Evolutionary conservation across 2,329 filamentous ascomycete genomes (phyloP).

Genomic region (Fusarium sterilihyphosum): DNA sequence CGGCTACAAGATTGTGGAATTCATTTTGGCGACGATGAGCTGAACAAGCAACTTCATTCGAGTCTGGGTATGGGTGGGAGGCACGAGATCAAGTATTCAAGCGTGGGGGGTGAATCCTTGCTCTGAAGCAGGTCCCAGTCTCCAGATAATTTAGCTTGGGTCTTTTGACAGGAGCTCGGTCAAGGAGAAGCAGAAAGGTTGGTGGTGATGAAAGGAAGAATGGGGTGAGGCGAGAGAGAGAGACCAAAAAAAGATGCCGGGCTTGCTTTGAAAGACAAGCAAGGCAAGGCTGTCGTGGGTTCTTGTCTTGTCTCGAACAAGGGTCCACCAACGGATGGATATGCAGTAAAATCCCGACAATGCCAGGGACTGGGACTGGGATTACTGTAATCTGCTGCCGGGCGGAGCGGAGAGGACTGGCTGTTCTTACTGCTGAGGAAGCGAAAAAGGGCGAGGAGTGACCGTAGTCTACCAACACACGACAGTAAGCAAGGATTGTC

Average conservation of each 20-base stretch:
- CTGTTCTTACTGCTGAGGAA: not conserved
- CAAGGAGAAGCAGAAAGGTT: conserved; percentile 38
- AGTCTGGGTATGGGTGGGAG: conserved; percentile 10
- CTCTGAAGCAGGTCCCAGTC: conserved; percentile 12
- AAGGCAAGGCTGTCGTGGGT: conserved; percentile 16
- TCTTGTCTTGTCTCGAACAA: conserved; percentile 15
- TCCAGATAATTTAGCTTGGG: conserved; percentile 4
- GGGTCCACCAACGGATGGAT: conserved; percentile 32
- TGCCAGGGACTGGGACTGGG: conserved; percentile 7
- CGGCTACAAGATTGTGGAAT: conserved; percentile 37
- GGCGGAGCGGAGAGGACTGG: conserved; percentile 22
- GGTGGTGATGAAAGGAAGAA: conserved; percentile 27
- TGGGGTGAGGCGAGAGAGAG: conserved; percentile 29
- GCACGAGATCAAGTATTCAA: conserved; percentile 38
- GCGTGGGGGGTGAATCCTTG: conserved; percentile 37
- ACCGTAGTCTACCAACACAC: conserved; percentile 1
- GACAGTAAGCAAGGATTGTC: conserved; percentile 9
- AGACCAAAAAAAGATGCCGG: conserved; percentile 29
- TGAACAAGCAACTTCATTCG: conserved; percentile 41
- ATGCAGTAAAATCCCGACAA: conserved; percentile 25
- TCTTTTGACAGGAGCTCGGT: conserved; percentile 34
- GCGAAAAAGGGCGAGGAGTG: conserved; percentile 7
- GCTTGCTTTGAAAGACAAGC: conserved; percentile 25
- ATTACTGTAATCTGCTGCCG: not conserved
- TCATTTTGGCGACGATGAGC: conserved; percentile 41